These are phyloP conservation scores for Inga oerstediana DNA, from an alignment of 306 rosid species.

Conservation along the genomic window DNA sequence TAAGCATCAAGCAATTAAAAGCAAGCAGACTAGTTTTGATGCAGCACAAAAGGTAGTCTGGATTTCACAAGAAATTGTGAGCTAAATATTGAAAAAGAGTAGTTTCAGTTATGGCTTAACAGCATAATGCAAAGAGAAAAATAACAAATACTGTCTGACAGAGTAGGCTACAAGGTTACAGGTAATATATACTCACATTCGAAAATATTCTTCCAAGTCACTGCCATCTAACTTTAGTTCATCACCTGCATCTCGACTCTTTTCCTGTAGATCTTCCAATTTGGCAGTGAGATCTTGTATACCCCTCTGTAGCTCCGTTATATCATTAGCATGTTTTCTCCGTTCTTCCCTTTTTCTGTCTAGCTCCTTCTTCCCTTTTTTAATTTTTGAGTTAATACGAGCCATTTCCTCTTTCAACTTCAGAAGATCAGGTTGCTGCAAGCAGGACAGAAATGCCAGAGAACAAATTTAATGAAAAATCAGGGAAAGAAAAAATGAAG, in stretches of 20 bases:
- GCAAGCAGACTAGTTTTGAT: background rate
- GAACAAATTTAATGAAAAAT: background rate
- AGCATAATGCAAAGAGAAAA: slow-evolving; percentile 26
- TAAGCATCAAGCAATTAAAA: background rate
- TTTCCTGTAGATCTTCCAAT: slow-evolving; percentile 68
- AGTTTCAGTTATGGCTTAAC: slow-evolving; percentile 9
- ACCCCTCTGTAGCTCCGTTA: slow-evolving; percentile 61
- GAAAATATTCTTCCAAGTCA: slow-evolving; percentile 80
- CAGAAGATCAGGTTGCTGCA: slow-evolving; percentile 96
- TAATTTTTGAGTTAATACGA: slow-evolving; percentile 85
- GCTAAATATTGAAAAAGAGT: background rate
- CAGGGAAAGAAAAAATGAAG: background rate
- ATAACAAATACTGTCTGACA: background rate
- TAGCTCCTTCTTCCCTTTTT: slow-evolving; percentile 76
- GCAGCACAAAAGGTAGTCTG: slow-evolving; percentile 8
- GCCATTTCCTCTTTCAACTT: slow-evolving; percentile 93
- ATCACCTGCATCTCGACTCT: slow-evolving; percentile 61
- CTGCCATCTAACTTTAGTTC: slow-evolving; percentile 66
- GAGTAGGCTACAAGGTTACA: slow-evolving; percentile 2
- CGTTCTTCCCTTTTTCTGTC: slow-evolving; percentile 66
- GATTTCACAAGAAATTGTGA: slow-evolving; percentile 26
- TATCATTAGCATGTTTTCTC: slow-evolving; percentile 61
- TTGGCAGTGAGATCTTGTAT: slow-evolving; percentile 70
- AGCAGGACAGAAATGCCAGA: slow-evolving; percentile 35
- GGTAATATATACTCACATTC: slow-evolving; percentile 65